Evolutionary conservation across 202 grass and related monocot genomes (phyloP).

Genomic region (Schoenoplectus triqueter): DNA sequence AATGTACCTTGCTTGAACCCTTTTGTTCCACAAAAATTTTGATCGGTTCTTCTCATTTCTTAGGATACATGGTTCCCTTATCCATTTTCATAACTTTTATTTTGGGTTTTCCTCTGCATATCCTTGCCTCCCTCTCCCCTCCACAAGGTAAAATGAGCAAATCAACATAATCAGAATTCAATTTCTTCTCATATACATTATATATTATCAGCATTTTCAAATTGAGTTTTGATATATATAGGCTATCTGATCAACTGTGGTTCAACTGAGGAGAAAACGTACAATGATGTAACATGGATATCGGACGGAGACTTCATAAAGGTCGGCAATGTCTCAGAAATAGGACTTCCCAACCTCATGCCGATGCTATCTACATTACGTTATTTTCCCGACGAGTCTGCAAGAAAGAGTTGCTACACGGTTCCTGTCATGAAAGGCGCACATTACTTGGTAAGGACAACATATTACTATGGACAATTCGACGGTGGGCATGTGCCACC

Average conservation of each 20-base stretch:
- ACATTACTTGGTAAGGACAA: constrained; percentile 71
- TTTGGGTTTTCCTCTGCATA: constrained; percentile 22
- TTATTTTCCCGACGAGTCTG: constrained; percentile 63
- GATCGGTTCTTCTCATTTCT: not conserved
- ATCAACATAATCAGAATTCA: not conserved
- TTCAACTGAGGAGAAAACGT: constrained; percentile 32
- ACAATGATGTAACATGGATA: constrained; percentile 56
- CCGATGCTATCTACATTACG: constrained; percentile 60
- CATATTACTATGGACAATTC: constrained; percentile 85
- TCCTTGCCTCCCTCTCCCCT: constrained; percentile 42
- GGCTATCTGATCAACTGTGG: constrained; percentile 78
- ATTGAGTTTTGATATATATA: constrained; percentile 35
- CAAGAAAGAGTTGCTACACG: constrained; percentile 75
- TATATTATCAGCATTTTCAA: constrained; percentile 2
- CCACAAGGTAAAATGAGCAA: constrained; percentile 39
- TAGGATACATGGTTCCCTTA: constrained; percentile 19
- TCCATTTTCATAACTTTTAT: constrained; percentile 21
- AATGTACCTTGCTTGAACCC: constrained; percentile 28
- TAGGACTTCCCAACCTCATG: constrained; percentile 12
- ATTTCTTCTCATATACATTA: not conserved
- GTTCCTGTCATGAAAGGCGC: constrained; percentile 45
- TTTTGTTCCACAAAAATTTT: not conserved
- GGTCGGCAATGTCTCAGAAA: constrained; percentile 41
- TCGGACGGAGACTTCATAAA: constrained; percentile 56
- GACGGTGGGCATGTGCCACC: constrained; percentile 58